phyloP scores from a whole-genome alignment of 208 protist species.

The Angomonas deanei region DNA sequence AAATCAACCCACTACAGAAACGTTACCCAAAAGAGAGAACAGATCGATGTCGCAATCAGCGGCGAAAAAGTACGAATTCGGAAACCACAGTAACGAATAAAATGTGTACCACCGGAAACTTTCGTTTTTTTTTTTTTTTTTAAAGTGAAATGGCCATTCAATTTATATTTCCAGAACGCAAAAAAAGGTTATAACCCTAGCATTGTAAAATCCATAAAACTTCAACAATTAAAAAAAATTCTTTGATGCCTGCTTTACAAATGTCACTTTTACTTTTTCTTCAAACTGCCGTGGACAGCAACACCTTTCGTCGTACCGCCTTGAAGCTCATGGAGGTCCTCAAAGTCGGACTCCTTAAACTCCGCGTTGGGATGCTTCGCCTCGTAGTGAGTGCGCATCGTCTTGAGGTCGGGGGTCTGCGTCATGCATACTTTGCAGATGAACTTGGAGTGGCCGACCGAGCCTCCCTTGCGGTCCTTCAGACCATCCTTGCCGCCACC shows the following conservation, averaged over 20 bases:
- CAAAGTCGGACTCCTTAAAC: conserved; percentile 52
- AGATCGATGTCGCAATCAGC: too few relatives aligned
- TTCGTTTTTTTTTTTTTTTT: conserved; percentile 1
- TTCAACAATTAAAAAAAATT: background rate
- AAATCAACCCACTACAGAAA: too few relatives aligned
- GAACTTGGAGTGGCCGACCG: conserved; percentile 46
- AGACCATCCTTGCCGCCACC: conserved; percentile 52
- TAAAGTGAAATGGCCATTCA: too few relatives aligned
- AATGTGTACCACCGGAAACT: too few relatives aligned
- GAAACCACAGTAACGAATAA: too few relatives aligned
- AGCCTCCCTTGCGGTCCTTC: conserved; percentile 56
- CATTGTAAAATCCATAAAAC: too few relatives aligned
- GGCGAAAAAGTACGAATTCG: too few relatives aligned
- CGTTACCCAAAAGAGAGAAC: too few relatives aligned
- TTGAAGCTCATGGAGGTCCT: conserved; percentile 54
- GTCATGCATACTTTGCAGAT: conserved; percentile 61
- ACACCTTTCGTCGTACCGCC: conserved; percentile 69
- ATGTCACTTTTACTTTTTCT: conserved; percentile 39
- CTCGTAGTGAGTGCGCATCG: conserved; percentile 62
- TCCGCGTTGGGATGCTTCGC: conserved; percentile 40
- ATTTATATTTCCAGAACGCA: too few relatives aligned
- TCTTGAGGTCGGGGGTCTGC: conserved; percentile 59
- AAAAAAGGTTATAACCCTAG: too few relatives aligned
- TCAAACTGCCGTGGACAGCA: conserved; percentile 56
- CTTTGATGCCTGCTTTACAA: background rate